Evolutionary conservation across 176 grass and related monocot genomes (phyloP).

Genomic region (Microstegium vimineum): DNA sequence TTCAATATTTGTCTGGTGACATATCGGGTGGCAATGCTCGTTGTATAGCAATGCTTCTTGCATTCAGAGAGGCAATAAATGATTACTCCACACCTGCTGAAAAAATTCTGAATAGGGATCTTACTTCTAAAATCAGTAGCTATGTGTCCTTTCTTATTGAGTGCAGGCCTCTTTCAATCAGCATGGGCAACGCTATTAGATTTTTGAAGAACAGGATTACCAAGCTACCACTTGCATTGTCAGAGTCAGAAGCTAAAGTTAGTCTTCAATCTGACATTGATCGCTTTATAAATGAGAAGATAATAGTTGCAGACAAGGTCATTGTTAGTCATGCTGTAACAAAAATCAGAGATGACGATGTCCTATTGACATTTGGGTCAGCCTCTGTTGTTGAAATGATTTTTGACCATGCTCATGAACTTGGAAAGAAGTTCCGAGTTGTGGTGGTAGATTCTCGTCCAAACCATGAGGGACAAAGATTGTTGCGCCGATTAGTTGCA

Average conservation of each 20-base stretch:
- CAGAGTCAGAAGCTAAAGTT: slow-evolving; percentile 63
- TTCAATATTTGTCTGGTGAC: slow-evolving; percentile 67
- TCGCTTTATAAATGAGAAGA: slow-evolving; percentile 85
- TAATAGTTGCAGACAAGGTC: slow-evolving; percentile 60
- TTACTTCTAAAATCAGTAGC: slow-evolving; percentile 61
- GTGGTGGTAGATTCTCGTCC: slow-evolving; percentile 69
- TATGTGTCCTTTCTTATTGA: slow-evolving; percentile 76
- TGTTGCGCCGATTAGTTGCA: slow-evolving; percentile 48
- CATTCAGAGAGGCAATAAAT: slow-evolving; percentile 65
- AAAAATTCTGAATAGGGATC: slow-evolving; percentile 64
- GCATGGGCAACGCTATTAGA: slow-evolving; percentile 79
- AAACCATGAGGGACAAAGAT: slow-evolving; percentile 59
- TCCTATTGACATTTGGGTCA: slow-evolving; percentile 67
- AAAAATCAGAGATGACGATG: slow-evolving; percentile 76
- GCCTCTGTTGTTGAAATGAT: slow-evolving; percentile 81
- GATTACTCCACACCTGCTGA: slow-evolving; percentile 65
- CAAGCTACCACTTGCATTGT: slow-evolving; percentile 41
- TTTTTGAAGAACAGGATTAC: slow-evolving; percentile 71
- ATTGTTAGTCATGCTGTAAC: slow-evolving; percentile 68
- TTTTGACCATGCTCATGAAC: slow-evolving; percentile 53
- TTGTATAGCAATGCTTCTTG: slow-evolving; percentile 85
- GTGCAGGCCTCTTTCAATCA: slow-evolving; percentile 74
- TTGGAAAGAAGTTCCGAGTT: slow-evolving; percentile 60
- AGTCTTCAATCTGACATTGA: slow-evolving; percentile 77
- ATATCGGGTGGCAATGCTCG: slow-evolving; percentile 70